Conservation (phyloP, 73 alveolate genomes). For the Blepharisma japonicum region DNA sequence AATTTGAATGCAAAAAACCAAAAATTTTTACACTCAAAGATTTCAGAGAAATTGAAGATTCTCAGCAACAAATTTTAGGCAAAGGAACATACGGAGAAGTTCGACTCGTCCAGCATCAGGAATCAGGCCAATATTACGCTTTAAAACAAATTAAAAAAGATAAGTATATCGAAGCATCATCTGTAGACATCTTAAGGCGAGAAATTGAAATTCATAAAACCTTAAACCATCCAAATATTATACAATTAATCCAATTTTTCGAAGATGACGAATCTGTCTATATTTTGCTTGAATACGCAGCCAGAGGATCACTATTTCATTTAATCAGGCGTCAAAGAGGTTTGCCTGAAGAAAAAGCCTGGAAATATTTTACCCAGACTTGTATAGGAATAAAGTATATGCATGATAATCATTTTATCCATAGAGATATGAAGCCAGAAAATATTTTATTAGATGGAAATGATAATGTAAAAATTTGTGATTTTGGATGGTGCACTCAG, state of each 20-base stretch:
- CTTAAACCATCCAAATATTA: conserved; percentile 70
- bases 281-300: conserved; percentile 78
- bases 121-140: conserved; percentile 60
- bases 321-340: conserved; percentile 47
- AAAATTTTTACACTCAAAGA: conserved; percentile 7
- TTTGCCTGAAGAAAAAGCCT: conserved; percentile 67
- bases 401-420: conserved; percentile 59
- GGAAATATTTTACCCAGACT: conserved; percentile 58
- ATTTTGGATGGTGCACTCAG: conserved; percentile 91
- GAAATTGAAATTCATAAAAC: conserved; percentile 76
- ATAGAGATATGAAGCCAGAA: conserved; percentile 87
- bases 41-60: not conserved
- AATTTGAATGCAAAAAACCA: not conserved
- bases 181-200: conserved; percentile 46
- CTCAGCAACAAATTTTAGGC: conserved; percentile 41
- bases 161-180: conserved; percentile 32
- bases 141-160: conserved; percentile 66
- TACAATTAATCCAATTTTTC: conserved; percentile 41
- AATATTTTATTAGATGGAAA: conserved; percentile 73
- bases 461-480: conserved; percentile 78
- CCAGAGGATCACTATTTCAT: conserved; percentile 69
- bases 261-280: conserved; percentile 57
- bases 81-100: conserved; percentile 85
- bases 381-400: conserved; percentile 58
- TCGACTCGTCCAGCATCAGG: conserved; percentile 55